These are phyloP conservation scores for Phycomyces blakesleeanus DNA, from an alignment of 192 early-diverging fungal genomes.

Conservation along the genomic window DNA sequence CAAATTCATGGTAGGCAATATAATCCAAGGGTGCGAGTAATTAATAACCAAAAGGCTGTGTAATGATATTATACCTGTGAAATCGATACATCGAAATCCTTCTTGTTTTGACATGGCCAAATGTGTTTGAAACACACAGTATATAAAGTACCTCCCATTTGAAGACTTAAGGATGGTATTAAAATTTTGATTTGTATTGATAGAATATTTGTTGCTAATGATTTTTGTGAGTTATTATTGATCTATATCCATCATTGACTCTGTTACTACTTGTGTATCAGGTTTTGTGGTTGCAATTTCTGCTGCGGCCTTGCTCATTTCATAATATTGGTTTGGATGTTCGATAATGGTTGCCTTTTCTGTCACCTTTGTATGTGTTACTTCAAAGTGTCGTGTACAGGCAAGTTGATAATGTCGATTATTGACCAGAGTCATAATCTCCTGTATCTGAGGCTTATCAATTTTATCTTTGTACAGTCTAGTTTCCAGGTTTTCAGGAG, in stretches of 20 bases:
- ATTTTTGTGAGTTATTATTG: neutral
- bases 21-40: too few relatives aligned
- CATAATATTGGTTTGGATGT: constrained; percentile 95
- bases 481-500: constrained; percentile 55
- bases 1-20: too few relatives aligned
- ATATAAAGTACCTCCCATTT: too few relatives aligned
- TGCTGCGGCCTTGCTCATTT: constrained; percentile 32
- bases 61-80: too few relatives aligned
- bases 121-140: too few relatives aligned
- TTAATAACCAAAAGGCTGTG: too few relatives aligned
- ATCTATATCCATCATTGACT: neutral
- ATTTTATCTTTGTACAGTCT: constrained; percentile 59
- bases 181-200: too few relatives aligned
- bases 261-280: neutral
- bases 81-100: too few relatives aligned
- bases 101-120: too few relatives aligned
- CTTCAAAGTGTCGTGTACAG: constrained; percentile 86
- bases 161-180: too few relatives aligned
- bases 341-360: constrained; percentile 65
- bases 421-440: constrained; percentile 62
- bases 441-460: constrained; percentile 53
- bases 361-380: constrained; percentile 44
- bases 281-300: neutral
- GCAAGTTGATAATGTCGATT: constrained; percentile 89
- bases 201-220: too few relatives aligned